These are phyloP conservation scores for Candida boidinii DNA, from an alignment of 805 yeast species.

Conservation along the genomic window DNA sequence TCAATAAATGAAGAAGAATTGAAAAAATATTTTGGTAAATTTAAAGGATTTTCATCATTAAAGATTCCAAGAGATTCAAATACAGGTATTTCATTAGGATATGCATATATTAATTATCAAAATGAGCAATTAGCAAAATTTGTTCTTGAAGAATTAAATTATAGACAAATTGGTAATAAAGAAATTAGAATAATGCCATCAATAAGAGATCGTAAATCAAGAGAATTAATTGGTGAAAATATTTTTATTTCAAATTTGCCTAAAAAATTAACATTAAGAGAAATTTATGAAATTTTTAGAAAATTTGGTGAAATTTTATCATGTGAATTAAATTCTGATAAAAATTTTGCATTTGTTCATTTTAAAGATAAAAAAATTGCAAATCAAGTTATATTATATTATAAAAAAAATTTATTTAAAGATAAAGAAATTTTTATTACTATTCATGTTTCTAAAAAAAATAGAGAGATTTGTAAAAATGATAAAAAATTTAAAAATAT, in stretches of 20 bases:
- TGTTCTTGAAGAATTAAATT: constrained; percentile 53
- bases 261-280: constrained; percentile 21
- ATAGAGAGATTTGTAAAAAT: no score
- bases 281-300: constrained; percentile 20
- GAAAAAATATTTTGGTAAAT: constrained; percentile 31
- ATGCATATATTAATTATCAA: constrained; percentile 63
- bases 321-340: constrained; percentile 19
- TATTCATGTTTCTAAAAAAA: constrained; percentile 21
- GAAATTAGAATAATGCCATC: constrained; percentile 53
- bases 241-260: constrained; percentile 41
- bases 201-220: constrained; percentile 30
- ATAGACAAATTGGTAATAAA: constrained; percentile 27
- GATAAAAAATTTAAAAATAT: no score
- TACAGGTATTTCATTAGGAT: constrained; percentile 53
- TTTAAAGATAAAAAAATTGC: constrained; percentile 30
- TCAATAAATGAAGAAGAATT: constrained; percentile 41
- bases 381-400: constrained; percentile 23
- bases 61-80: constrained; percentile 51
- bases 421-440: constrained; percentile 18
- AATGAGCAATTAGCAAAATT: constrained; percentile 39
- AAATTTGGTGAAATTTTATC: constrained; percentile 20
- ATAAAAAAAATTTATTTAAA: constrained; percentile 15
- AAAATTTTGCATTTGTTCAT: constrained; percentile 29
- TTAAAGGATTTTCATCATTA: constrained; percentile 42
- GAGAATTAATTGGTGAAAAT: constrained; percentile 39